Evolutionary conservation across 306 rosid species (phyloP), one percentile per base, ranked within the genome.

Genomic region (Dryas drummondii): DNA sequence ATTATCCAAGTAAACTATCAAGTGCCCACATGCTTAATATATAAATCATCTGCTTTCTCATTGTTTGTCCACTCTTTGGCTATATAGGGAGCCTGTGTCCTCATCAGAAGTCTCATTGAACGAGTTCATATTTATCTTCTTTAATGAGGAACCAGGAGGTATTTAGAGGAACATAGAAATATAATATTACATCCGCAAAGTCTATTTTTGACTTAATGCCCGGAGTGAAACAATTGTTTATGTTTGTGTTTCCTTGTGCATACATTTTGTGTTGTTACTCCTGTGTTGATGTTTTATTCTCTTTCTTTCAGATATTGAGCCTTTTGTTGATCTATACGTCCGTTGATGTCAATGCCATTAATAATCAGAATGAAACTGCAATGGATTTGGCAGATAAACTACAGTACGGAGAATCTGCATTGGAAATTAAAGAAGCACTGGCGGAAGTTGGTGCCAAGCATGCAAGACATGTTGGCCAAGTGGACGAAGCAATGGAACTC

Each of bases 321-420:
- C 80, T 87, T 76, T 71, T 94, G 85, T 82, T 94, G 64, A 86
- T 57, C 81, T 86, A 83, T 79, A 63, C 79, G 53, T 85, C 94
- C 51, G 47, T 86, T 72, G 93, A 92, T 46, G 85, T 94, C 67
- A 94, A 94, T 27, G 91, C 88, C 19, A 86, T 94, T 77, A 94
- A 94, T 70, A 91, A 77, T 79, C 91, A 90, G 54, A 83, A 47
- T 0, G 97, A 94, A 72, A 92, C 99, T 4, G 97, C 97, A 19
- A 87, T 89, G 90, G 99, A 94, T 86, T 90, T 94, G 84, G 92
- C 99, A 4, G 97, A 92, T 72, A 91, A 89, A 80, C 85, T 94
- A 49, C 82, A 67, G 11, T 94, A 94, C 53, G 97, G 99, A 71
- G 91, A 85, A 48, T 57, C 93, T n/a, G 61, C 87, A 69, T 82